A percentile compares a stretch with the other conserved stretches of the same genome.
These are phyloP conservation scores for Tulasnella calospora DNA, from an alignment of 768 basidiomycete genomes.

Conservation along the genomic window DNA sequence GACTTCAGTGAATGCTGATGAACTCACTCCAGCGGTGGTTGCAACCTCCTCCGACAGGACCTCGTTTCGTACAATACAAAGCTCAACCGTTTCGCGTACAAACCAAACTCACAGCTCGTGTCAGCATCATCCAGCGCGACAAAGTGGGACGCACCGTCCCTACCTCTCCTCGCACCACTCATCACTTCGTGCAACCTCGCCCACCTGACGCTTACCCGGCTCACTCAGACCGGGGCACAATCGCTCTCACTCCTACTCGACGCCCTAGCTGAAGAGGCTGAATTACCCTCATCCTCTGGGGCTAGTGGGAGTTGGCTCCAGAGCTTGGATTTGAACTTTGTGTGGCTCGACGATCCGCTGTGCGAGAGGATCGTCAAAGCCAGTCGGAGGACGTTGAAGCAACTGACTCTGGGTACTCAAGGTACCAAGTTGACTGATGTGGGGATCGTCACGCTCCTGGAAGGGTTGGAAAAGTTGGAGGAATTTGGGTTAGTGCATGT, in stretches of 20 bases:
- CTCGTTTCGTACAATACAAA: slow-evolving; percentile 33
- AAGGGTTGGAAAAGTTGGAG: slow-evolving; percentile 38
- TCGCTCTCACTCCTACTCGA: slow-evolving; percentile 35
- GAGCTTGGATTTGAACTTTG: slow-evolving; percentile 37
- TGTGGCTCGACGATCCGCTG: slow-evolving; percentile 42
- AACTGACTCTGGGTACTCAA: slow-evolving; percentile 36
- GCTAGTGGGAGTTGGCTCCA: slow-evolving; percentile 31
- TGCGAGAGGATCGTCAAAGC: slow-evolving; percentile 38
- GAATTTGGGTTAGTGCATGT: slow-evolving; percentile 39
- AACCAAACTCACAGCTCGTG: slow-evolving; percentile 29
- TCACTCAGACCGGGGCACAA: slow-evolving; percentile 39
- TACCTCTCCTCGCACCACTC: slow-evolving; percentile 36
- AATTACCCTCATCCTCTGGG: slow-evolving; percentile 29
- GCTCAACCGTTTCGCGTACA: slow-evolving; percentile 32
- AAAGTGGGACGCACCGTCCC: slow-evolving; percentile 41
- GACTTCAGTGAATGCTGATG: background rate
- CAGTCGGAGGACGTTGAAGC: slow-evolving; percentile 34
- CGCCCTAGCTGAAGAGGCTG: slow-evolving; percentile 31
- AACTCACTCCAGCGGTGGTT: slow-evolving; percentile 4
- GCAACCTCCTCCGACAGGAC: slow-evolving; percentile 28
- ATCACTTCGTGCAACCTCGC: slow-evolving; percentile 30
- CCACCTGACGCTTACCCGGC: slow-evolving; percentile 36
- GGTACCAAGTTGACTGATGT: slow-evolving; percentile 42
- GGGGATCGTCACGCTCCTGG: slow-evolving; percentile 37
- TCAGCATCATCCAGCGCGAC: slow-evolving; percentile 24